These are phyloP conservation scores for Rubia tinctorum DNA, from an alignment of 305 asterid genomes.

Conservation along the genomic window DNA sequence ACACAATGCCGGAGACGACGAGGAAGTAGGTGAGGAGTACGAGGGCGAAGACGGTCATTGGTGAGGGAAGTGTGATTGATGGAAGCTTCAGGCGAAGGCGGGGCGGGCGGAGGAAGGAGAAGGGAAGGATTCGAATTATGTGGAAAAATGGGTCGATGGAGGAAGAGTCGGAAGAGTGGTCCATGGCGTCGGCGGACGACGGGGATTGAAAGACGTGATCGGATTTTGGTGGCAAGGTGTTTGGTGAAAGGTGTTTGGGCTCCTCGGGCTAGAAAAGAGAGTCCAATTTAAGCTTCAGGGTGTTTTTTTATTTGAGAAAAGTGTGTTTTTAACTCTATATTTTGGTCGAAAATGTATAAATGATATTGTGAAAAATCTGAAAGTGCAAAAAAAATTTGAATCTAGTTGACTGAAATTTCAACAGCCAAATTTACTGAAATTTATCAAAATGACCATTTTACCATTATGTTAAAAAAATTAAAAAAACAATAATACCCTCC, in stretches of 20 bases:
- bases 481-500: too few relatives aligned
- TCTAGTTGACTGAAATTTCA: too few relatives aligned
- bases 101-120: conserved; percentile 85
- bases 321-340: too few relatives aligned
- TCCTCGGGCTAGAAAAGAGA: too few relatives aligned
- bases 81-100: conserved; percentile 89
- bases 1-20: conserved; percentile 90
- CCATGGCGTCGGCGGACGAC: conserved; percentile 29
- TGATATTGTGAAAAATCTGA: too few relatives aligned
- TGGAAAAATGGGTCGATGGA: conserved; percentile 60
- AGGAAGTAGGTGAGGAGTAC: conserved; percentile 88
- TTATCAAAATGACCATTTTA: too few relatives aligned
- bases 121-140: conserved; percentile 53
- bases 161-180: conserved; percentile 30
- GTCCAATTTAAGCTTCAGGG: background rate
- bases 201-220: conserved; percentile 18
- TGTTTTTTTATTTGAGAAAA: too few relatives aligned
- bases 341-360: too few relatives aligned
- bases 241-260: background rate
- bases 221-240: conserved; percentile 21
- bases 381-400: too few relatives aligned
- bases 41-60: conserved; percentile 84
- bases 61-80: conserved; percentile 58
- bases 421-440: too few relatives aligned
- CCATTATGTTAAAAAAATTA: too few relatives aligned